Evolutionary conservation across 441 rosid species (phyloP), one percentile per base, ranked within the genome.

Genomic region (Omphalea diandra): DNA sequence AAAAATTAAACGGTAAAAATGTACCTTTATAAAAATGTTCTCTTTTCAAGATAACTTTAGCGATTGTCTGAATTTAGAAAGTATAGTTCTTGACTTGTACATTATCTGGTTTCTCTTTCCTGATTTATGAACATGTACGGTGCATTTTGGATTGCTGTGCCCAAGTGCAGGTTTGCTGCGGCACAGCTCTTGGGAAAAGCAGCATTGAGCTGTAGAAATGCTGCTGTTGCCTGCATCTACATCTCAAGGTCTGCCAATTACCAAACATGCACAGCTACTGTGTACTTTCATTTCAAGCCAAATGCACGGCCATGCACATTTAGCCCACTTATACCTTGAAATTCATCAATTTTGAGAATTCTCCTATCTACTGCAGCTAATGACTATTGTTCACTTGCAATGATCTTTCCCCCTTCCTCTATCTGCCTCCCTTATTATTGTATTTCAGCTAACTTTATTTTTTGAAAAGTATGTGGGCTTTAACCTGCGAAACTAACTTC

Each of bases 1-100:
- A 89, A 67, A 88, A 74, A 64, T 82, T 94, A 73, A 83, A 88
- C 67, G 91, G 96, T 92, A 85, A 68, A 65, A 67, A 44, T 65
- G 9, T 56, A 57, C 24, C 12, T 53, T 55, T 74, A n/a, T n/a
- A 63, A 8, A 11, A 50, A n/a, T 22, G 40, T 26, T 53, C 14
- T 29, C 5, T 18, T 63, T 41, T 75, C 53, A 17, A 58, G 9
- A 66, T n/a, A 59, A 26, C 60, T 36, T 66, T 40, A 38, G 57
- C 41, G n/a, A 32, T 22, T 49, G 9, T 26, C 52, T 67, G 9
- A 14, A 15, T 40, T 3, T 18, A 29, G 35, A 54, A 36, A 17
- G 18, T 31, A 38, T n/a, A 40, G 2, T 24, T 27, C 6, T 35
- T 36, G 22, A 17, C 4, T 5, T 36, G 12, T 52, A 11, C 31